Evolutionary conservation across 768 basidiomycete genomes (phyloP), one percentile per base, ranked within the genome.

Genomic region (Grammothele lineata): DNA sequence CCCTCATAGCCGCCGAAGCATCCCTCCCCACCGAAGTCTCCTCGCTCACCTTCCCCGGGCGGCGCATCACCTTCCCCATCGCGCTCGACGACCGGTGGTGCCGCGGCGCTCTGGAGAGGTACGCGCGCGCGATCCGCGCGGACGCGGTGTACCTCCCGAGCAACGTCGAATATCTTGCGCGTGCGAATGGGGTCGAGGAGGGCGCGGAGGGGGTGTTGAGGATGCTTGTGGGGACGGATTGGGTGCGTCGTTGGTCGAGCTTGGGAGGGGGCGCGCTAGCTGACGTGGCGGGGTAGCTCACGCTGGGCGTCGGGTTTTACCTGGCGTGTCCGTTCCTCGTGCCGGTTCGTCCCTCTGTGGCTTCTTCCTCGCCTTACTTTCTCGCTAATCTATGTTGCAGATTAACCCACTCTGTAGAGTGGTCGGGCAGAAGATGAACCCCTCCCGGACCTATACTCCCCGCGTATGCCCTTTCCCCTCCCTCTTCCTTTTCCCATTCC

Each of bases 361-460:
- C 37, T 7, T 30, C 27, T 30, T 14, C 14, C 27, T 30, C 27
- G 27, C 14, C 8, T 30, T 14, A 30, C 27, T 30, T n/a, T n/a
- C 27, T 7, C 14, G 27, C 27, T 30, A 7, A 30, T 30, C 7
- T 30, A 30, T 14, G 14, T 30, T 23, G 12, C 48, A 81, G 78
- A 70, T 83, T 15, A 79, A 81, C 56, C 78, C 77, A 7, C 67
- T 78, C 24, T 76, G 74, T 48, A 68, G 82, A 30, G 61, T 87
- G 0, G 71, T 80, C 5, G 81, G 78, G 0, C 84, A 85, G 49
- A 87, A 87, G 61, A 85, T 85, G 80, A 87, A 87, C 45, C 85
- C 84, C 0, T 83, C 82, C 0, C 67, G 84, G 7, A 82, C 81
- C 0, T 81, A 70, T 49, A 87, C 85, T 0, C 80, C 83, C 8